A percentile compares a stretch with the other conserved stretches of the same genome.
phyloP scores from a whole-genome alignment of 2,329 filamentous ascomycete species.

The Aspergillus glaucus region DNA sequence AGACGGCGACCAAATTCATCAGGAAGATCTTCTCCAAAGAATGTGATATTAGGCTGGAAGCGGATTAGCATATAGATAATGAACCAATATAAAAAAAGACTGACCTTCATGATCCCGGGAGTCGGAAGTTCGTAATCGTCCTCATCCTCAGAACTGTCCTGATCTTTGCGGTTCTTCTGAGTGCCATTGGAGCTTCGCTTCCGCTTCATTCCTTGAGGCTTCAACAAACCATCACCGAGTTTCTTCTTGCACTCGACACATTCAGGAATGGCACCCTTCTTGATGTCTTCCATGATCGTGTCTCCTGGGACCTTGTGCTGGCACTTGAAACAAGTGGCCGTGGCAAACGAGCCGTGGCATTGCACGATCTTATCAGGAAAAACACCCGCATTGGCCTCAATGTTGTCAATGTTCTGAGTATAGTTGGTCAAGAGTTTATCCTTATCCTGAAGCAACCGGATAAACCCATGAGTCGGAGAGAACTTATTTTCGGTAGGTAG shows the following conservation, averaged over 20 bases:
- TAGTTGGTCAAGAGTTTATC: conserved; percentile 92
- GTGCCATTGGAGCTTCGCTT: conserved; percentile 46
- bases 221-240: conserved; percentile 39
- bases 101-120: conserved; percentile 71
- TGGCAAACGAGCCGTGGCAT: conserved; percentile 94
- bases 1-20: conserved; percentile 75
- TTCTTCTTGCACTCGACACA: conserved; percentile 64
- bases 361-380: conserved; percentile 76
- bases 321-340: conserved; percentile 82
- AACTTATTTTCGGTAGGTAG: conserved; percentile 72
- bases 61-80: conserved; percentile 6
- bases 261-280: conserved; percentile 65
- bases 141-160: conserved; percentile 52
- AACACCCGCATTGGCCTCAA: conserved; percentile 83
- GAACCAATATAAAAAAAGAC: conserved; percentile 2
- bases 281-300: conserved; percentile 72
- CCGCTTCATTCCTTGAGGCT: conserved; percentile 45
- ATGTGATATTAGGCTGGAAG: conserved; percentile 79
- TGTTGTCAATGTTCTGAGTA: conserved; percentile 97
- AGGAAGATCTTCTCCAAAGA: conserved; percentile 88
- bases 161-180: conserved; percentile 49
- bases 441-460: conserved; percentile 78
- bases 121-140: conserved; percentile 60
- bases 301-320: conserved; percentile 67
- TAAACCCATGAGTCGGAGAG: conserved; percentile 91